A percentile compares a stretch with the other conserved stretches of the same genome.
Evolutionary conservation across 2,329 filamentous ascomycete species (phyloP).

Genomic region (Coniella lustricola): DNA sequence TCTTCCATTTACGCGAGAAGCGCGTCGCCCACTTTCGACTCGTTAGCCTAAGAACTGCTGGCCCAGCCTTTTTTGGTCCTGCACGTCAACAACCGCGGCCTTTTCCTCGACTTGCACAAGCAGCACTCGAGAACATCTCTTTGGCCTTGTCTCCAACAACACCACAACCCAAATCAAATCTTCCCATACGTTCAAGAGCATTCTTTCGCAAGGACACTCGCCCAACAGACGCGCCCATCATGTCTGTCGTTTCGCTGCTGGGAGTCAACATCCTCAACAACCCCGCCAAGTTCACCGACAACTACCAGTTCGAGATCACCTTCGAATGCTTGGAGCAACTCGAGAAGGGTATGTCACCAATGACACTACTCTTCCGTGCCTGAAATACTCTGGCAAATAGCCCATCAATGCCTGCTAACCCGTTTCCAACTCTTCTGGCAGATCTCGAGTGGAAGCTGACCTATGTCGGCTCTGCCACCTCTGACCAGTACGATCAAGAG

Average conservation of each 20-base stretch:
- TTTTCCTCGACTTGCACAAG: neutral
- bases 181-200: neutral
- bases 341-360: conserved; percentile 64
- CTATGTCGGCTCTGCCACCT: conserved; percentile 96
- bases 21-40: conserved; percentile 7
- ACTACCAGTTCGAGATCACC: conserved; percentile 97
- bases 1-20: conserved; percentile 5
- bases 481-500: conserved; percentile 97
- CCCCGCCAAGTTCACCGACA: conserved; percentile 84
- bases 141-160: neutral
- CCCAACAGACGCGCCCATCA: conserved; percentile 35
- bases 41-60: neutral
- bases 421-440: conserved; percentile 28
- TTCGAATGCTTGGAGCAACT: conserved; percentile 95
- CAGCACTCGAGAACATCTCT: neutral
- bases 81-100: neutral
- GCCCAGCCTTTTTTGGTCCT: neutral
- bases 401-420: neutral
- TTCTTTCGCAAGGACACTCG: conserved; percentile 8
- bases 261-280: conserved; percentile 97
- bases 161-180: conserved; percentile 7
- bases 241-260: conserved; percentile 95
- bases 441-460: conserved; percentile 99
- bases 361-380: no score
- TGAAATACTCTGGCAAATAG: no score